Conservation (phyloP, 768 basidiomycete species). For the Sistotremastrum niveocremeum region DNA sequence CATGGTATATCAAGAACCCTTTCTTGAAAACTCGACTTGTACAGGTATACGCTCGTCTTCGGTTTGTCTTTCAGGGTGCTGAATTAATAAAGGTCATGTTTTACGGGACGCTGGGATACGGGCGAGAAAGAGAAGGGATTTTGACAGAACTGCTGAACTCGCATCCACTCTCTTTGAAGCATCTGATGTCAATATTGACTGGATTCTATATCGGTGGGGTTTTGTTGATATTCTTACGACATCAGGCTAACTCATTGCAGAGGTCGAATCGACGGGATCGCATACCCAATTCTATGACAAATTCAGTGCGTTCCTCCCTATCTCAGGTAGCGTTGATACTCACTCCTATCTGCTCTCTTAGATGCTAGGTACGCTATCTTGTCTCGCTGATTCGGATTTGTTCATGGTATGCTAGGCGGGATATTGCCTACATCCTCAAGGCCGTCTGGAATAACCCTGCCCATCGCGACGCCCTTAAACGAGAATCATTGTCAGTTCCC, state of each 20-base stretch:
- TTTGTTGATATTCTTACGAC: background rate
- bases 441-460: conserved; percentile 83
- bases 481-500: conserved; percentile 54
- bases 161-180: conserved; percentile 71
- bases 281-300: conserved; percentile 99
- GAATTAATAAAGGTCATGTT: background rate
- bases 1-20: conserved; percentile 98
- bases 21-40: conserved; percentile 95
- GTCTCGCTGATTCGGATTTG: background rate
- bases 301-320: conserved; percentile 54
- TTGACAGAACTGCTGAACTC: conserved; percentile 74
- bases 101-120: conserved; percentile 53
- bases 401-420: conserved; percentile 39
- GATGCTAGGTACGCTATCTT: conserved; percentile 37
- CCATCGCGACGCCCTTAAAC: conserved; percentile 76
- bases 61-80: background rate
- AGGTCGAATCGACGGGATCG: conserved; percentile 95
- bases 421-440: conserved; percentile 79
- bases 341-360: conserved; percentile 12
- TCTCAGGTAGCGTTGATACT: background rate
- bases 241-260: conserved; percentile 25
- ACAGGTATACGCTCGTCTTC: conserved; percentile 39
- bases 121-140: conserved; percentile 52
- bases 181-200: conserved; percentile 84
- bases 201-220: conserved; percentile 84